Evolutionary conservation across 2,329 filamentous ascomycete genomes (phyloP).

Genomic region (Trichoderma guizhouense): DNA sequence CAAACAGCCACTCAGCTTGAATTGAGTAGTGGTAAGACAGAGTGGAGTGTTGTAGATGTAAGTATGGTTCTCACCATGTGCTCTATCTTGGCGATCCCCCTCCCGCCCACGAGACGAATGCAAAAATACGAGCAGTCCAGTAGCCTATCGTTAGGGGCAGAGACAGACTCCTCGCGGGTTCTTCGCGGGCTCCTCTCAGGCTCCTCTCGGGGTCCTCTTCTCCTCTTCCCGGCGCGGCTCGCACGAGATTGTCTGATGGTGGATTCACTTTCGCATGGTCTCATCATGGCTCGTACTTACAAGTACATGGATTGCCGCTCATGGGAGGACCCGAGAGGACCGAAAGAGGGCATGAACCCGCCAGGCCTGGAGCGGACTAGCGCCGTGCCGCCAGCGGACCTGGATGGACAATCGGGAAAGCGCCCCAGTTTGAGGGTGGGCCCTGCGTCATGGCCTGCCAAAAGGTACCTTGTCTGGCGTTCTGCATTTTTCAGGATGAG

Average conservation of each 20-base stretch:
- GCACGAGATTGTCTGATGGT: background rate
- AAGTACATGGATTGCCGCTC: background rate
- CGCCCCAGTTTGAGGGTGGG: background rate
- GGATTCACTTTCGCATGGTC: background rate
- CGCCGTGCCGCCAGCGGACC: background rate
- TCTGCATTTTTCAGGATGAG: background rate
- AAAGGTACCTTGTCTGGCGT: background rate
- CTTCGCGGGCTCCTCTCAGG: background rate
- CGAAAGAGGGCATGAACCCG: background rate
- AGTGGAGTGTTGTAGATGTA: background rate
- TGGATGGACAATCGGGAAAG: slow-evolving; percentile 4
- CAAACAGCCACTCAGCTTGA: background rate
- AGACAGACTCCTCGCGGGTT: background rate
- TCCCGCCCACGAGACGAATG: background rate
- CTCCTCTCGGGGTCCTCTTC: background rate
- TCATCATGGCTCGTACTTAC: background rate
- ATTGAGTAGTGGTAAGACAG: background rate
- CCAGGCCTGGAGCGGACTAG: background rate
- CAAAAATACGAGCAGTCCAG: background rate
- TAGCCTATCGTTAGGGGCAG: background rate
- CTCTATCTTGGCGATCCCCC: background rate
- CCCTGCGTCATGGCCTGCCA: background rate
- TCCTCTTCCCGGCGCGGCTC: background rate
- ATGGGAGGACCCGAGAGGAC: background rate
- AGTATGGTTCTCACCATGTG: background rate